phyloP scores from a whole-genome alignment of 2,329 filamentous ascomycete species.

The Chlorencoelia australis region DNA sequence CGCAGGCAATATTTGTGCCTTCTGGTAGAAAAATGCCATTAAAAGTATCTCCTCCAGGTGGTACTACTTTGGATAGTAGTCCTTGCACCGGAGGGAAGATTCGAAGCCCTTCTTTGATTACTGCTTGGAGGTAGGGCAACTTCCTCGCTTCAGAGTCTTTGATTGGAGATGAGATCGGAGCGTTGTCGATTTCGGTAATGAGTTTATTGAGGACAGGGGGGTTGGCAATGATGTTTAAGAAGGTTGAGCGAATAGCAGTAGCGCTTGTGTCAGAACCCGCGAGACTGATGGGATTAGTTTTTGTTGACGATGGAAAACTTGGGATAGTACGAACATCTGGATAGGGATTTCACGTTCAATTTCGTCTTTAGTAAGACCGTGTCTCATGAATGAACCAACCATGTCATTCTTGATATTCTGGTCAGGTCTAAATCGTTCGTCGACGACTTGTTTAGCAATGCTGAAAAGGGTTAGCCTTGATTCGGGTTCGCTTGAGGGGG shows the following conservation, averaged over 20 bases:
- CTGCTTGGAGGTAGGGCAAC: conserved; percentile 39
- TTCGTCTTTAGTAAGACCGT: conserved; percentile 16
- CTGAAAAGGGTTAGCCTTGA: conserved; percentile 7
- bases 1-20: conserved; percentile 13
- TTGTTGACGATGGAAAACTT: too few species aligned
- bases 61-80: conserved; percentile 13
- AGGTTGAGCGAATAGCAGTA: conserved; percentile 40
- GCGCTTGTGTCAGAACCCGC: conserved; percentile 43
- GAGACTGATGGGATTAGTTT: too few species aligned
- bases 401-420: conserved; percentile 39
- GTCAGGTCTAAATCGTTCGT: conserved; percentile 35
- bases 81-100: conserved; percentile 34
- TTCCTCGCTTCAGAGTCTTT: conserved; percentile 29
- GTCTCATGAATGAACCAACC: conserved; percentile 36
- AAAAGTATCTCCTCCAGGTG: conserved; percentile 9
- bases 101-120: conserved; percentile 39
- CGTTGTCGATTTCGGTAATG: conserved; percentile 34
- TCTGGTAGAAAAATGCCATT: conserved; percentile 12
- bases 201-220: conserved; percentile 37
- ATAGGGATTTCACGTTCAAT: conserved; percentile 12
- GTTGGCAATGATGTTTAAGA: conserved; percentile 43
- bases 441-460: conserved; percentile 34
- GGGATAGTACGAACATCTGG: conserved; percentile 17
- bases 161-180: conserved; percentile 14
- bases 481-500: conserved; percentile 19